Conservation (phyloP, 2,329 filamentous ascomycete species). For the Colletotrichum tofieldiae region DNA sequence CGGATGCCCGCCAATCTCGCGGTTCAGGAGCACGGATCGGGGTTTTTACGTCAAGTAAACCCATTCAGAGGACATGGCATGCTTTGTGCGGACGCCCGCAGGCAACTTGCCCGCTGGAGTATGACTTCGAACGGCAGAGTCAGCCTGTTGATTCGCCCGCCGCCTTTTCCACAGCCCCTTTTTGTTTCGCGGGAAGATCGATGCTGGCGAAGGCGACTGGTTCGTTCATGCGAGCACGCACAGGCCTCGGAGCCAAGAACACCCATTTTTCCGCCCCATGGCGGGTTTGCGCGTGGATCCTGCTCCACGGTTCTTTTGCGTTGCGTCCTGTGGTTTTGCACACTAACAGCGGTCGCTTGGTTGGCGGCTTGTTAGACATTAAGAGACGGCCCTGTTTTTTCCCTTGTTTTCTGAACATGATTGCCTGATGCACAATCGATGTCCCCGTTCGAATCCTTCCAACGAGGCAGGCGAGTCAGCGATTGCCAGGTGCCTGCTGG, state of each 20-base stretch:
- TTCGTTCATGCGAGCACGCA: slow-evolving; percentile 15
- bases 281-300: neutral
- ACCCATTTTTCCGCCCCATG: neutral
- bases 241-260: neutral
- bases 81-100: neutral
- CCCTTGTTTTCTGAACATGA: neutral
- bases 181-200: neutral
- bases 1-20: neutral
- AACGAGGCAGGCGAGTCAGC: too few species aligned
- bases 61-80: neutral
- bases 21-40: neutral
- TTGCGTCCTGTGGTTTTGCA: neutral
- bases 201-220: slow-evolving; percentile 1
- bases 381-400: neutral
- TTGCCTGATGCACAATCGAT: neutral
- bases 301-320: neutral
- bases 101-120: neutral
- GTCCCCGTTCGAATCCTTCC: neutral
- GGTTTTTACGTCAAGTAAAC: neutral
- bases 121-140: neutral
- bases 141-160: neutral
- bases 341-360: neutral
- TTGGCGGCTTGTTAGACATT: neutral
- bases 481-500: neutral
- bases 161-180: neutral